Base-by-base conservation (phyloP, 164 flowering plant species). In the Aristolochia fimbriata region DNA sequence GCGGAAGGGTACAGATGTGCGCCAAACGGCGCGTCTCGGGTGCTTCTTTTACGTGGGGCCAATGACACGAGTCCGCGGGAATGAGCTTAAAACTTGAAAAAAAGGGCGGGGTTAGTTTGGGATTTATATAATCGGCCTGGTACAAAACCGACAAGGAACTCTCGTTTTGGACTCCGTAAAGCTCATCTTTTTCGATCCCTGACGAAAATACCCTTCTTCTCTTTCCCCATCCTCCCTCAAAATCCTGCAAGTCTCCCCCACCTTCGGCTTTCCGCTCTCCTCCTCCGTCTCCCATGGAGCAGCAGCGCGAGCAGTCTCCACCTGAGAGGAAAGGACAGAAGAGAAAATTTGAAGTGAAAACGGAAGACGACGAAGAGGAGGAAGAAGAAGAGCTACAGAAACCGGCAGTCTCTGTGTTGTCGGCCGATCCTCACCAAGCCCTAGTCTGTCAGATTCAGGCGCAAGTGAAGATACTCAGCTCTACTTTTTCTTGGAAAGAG, bases 261-360 rank as follows among this genome's bases (percentile, higher is more conserved):
- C 33, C 24, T 4, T 2, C 46, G 30, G 2, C 30, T 27, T n/a
- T 27, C 15, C 14, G 19, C 13, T 55, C 24, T 30, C 22, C 20
- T 55, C 20, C 37, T 41, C 53, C 15, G 27, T 59, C 41, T n/a
- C 55, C 63, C 66, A 82, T 84, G 90, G 87, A 77, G 68, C 66
- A 54, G 19, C 66, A 72, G 53, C 64, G 57, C 63, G 60, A 60
- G 61, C 56, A 58, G 25, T 1, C 60, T 5, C 16, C 15, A n/a
- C 43, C 74, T 1, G 83, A 81, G 79, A 76, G 80, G 65, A 86
- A 86, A 67, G 93, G 96, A 22, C 88, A 78, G 53, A 88, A 88
- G 67, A 66, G 96, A 51, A 88, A 88, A 69, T 76, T 86, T 45
- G 93, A 86, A 63, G 83, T 76, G 51, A 77, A 77, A 25, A 46